Evolutionary conservation across 2,329 filamentous ascomycete genomes (phyloP).

Genomic region (Aspergillus sp.): DNA sequence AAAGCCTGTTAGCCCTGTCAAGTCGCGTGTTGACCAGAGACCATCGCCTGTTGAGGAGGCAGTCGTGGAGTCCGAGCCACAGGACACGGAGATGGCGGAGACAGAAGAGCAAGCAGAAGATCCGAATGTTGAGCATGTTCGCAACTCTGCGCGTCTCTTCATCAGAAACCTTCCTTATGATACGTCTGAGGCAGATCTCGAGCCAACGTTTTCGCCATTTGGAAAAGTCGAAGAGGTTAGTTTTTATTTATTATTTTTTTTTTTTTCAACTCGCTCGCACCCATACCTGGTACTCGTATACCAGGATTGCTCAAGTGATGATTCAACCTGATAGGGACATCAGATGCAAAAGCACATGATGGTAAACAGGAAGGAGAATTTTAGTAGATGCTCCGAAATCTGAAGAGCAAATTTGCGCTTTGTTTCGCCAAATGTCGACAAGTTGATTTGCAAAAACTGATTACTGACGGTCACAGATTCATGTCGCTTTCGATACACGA

Average conservation of each 20-base stretch:
- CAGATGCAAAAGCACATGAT: slow-evolving; percentile 92
- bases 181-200: slow-evolving; percentile 69
- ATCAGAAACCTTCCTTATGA: slow-evolving; percentile 82
- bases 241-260: slow-evolving; percentile 14
- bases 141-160: slow-evolving; percentile 71
- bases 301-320: slow-evolving; percentile 62
- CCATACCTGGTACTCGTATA: not conserved
- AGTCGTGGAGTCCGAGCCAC: slow-evolving; percentile 2
- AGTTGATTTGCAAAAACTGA: not conserved
- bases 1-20: slow-evolving; percentile 9
- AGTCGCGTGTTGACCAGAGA: slow-evolving; percentile 7
- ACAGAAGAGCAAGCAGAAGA: slow-evolving; percentile 15
- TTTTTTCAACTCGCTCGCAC: not conserved
- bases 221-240: slow-evolving; percentile 84
- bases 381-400: slow-evolving; percentile 99
- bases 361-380: slow-evolving; percentile 81
- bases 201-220: slow-evolving; percentile 61
- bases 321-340: slow-evolving; percentile 99
- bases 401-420: slow-evolving; percentile 49
- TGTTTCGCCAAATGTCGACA: not conserved
- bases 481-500: slow-evolving; percentile 67
- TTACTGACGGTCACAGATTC: slow-evolving; percentile 61
- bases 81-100: slow-evolving; percentile 1
- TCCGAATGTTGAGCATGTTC: slow-evolving; percentile 55
- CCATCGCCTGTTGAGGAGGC: slow-evolving; percentile 8